Evolutionary conservation across 306 rosid species (phyloP).

Genomic region (Sicyos baderoa): DNA sequence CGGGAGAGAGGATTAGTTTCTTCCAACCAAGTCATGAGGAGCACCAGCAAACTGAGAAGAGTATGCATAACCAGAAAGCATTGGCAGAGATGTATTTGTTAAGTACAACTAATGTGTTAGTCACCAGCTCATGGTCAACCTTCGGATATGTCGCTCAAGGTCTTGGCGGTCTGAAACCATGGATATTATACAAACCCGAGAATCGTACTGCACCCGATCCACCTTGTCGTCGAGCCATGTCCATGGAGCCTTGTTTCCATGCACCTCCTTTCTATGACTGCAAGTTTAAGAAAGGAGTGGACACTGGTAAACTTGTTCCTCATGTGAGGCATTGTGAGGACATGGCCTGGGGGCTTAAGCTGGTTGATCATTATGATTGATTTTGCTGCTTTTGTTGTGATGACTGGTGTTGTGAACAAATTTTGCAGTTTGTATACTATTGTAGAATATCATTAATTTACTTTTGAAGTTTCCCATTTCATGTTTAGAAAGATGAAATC

Average conservation of each 20-base stretch:
- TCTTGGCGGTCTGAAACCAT: conserved; percentile 65
- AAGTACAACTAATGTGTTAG: conserved; percentile 46
- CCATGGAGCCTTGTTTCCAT: conserved; percentile 83
- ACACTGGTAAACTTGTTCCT: conserved; percentile 42
- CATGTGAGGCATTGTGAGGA: conserved; percentile 23
- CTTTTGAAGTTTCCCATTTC: not conserved
- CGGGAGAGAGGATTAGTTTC: conserved; percentile 49
- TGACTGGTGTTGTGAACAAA: not conserved
- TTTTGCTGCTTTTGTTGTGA: not conserved
- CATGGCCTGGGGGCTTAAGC: conserved; percentile 24
- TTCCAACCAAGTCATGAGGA: conserved; percentile 75
- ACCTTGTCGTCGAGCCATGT: conserved; percentile 53
- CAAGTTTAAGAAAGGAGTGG: conserved; percentile 60
- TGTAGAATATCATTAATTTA: conserved; percentile 1
- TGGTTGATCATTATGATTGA: conserved; percentile 18
- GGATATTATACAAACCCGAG: conserved; percentile 67
- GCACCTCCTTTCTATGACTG: conserved; percentile 83
- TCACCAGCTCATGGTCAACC: conserved; percentile 76
- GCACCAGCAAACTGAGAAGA: conserved; percentile 52
- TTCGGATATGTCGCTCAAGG: conserved; percentile 86
- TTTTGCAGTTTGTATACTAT: conserved; percentile 9
- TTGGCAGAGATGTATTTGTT: conserved; percentile 71
- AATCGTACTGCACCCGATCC: conserved; percentile 45
- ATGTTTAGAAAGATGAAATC: not conserved
- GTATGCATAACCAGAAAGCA: conserved; percentile 56